Base-by-base conservation (phyloP, 2,329 filamentous ascomycete genomes). In the Penicillium sp. region DNA sequence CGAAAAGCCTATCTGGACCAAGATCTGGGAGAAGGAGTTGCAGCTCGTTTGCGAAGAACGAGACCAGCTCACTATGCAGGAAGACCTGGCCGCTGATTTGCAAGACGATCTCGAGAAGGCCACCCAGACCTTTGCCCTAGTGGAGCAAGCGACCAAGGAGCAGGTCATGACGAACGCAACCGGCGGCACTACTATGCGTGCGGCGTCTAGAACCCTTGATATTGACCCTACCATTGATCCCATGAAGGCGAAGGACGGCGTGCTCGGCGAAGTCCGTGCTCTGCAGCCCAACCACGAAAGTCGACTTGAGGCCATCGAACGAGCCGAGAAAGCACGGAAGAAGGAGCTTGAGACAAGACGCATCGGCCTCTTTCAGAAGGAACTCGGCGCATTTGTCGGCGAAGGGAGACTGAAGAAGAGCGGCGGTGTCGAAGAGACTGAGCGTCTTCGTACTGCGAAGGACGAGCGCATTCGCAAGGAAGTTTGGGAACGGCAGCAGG, bases 21-120 rank as follows among this genome's bases (percentile, higher is more conserved):
- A 96, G 81, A 95, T 97, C 57, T 99, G 93, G 93, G 92, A 97
- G 80, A 91, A 95, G 72, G 91, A 97, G 70, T 77, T 99, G 38
- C 89, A 97, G 70, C 86, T 92, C 44, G 92, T 99, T 2, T 97
- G 93, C 73, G 90, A 95, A 67, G 93, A 96, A 64, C 84, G 91
- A 58, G 92, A 97, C 65, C 85, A 96, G 70, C 81, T 99, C 60
- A 93, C 90, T 41, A 87, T 97, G 78, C 92, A 95, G 77, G 93
- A 99, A 74, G 93, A 97, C 62, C 81, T 99, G 55, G 86, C 92
- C 57, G 83, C 91, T 37, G 93, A 99, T 74, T 74, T 99, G 55
- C 84, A 93, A 64, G 91, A 96, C 64, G 93, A 99, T 73, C 77
- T 99, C 39, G 91, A 97, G 67, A 96, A 97, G 74, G 91, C 92